Evolutionary conservation across 768 basidiomycete species (phyloP).

Genomic region (Boletus insuetus): DNA sequence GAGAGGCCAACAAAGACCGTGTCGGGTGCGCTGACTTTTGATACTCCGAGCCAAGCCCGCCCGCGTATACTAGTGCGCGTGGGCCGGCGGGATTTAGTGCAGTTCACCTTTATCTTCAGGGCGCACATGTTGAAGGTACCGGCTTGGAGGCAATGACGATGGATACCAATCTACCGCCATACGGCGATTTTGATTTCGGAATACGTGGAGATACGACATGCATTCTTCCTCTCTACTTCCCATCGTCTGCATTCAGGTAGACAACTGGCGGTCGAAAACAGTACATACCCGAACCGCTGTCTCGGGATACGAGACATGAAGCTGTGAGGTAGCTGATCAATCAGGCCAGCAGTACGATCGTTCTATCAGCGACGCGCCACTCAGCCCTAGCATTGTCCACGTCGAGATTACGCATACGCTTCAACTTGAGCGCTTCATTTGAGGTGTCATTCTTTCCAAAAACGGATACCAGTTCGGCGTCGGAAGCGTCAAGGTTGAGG

Average conservation of each 20-base stretch:
- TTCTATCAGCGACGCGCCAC: conserved; percentile 58
- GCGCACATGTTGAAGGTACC: too few species aligned
- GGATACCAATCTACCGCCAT: conserved; percentile 1
- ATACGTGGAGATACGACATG: background rate
- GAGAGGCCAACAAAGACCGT: too few species aligned
- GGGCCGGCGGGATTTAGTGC: too few species aligned
- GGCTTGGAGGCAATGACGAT: background rate
- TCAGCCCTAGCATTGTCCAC: conserved; percentile 64
- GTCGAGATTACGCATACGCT: conserved; percentile 56
- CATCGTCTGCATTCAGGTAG: background rate
- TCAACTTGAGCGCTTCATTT: conserved; percentile 44
- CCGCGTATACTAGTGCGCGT: too few species aligned
- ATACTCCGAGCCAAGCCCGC: too few species aligned
- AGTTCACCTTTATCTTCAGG: too few species aligned
- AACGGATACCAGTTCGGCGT: conserved; percentile 46
- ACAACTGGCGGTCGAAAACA: too few species aligned
- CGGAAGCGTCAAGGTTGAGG: conserved; percentile 53
- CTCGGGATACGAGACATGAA: background rate
- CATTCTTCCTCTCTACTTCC: background rate
- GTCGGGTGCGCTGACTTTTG: too few species aligned
- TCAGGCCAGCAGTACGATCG: conserved; percentile 46
- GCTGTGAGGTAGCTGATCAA: conserved; percentile 1
- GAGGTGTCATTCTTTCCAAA: conserved; percentile 17
- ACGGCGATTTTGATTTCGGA: background rate
- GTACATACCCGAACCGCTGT: conserved; percentile 1